Evolutionary conservation across 2,329 filamentous ascomycete species (phyloP), one percentile per base, ranked within the genome.

Genomic region (Graphilbum fragrans): DNA sequence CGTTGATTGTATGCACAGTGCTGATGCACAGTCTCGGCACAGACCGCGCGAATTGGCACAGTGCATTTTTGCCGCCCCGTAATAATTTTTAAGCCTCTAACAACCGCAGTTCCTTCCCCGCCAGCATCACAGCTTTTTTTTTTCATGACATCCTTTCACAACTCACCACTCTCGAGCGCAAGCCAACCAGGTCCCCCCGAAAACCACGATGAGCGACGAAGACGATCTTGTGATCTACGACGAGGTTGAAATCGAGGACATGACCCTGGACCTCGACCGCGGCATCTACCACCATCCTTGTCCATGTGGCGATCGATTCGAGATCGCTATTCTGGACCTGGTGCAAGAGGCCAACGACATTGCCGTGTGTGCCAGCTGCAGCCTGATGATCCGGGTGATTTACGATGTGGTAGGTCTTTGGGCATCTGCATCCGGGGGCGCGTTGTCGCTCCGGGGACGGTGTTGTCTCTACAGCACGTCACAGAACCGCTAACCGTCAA

Each of bases 161-260:
- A 1, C 22, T 4, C n/a, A n/a, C n/a, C n/a, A n/a, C n/a, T n/a
- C n/a, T n/a, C n/a, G n/a, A n/a, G n/a, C n/a, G n/a, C n/a, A n/a
- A n/a, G n/a, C n/a, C n/a, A n/a, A n/a, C n/a, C n/a, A n/a, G n/a
- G n/a, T n/a, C n/a, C n/a, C n/a, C n/a, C 34, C 21, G 14, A 36
- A 36, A n/a, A n/a, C n/a, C 20, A 64, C 50, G 43, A 80, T 80
- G 76, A 69, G 77, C 29, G 77, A 80, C 57, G 74, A 81, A 49
- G 70, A 75, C 41, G 59, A 65, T 27, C 62, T 82, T 43, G 78
- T 82, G 51, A 85, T 94, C 59, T 96, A 95, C 69, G 90, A 96
- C 57, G 90, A 95, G 63, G 90, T 96, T 62, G 90, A 96, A 61
- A 95, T 96, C 66, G 90, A 96, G 62, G 92, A 98, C 64, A 94